phyloP scores from a whole-genome alignment of 2,329 filamentous ascomycete species.

The Botrytis pseudocinerea region DNA sequence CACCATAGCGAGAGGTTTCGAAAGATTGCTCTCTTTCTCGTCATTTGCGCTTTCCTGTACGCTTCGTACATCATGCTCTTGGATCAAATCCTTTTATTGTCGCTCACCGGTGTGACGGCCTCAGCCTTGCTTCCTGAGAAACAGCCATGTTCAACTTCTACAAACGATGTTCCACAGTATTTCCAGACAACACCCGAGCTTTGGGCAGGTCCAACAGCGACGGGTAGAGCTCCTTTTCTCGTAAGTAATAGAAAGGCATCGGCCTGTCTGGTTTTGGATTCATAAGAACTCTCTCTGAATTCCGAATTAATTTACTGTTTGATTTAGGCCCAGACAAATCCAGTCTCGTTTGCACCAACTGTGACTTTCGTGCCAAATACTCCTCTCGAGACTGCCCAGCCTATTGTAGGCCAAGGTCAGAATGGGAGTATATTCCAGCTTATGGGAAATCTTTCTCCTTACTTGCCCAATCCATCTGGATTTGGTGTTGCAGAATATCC shows the following conservation, averaged over 20 bases:
- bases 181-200: conserved; percentile 62
- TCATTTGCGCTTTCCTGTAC: conserved; percentile 24
- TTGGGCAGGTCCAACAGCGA: conserved; percentile 67
- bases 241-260: not conserved
- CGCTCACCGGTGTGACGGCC: conserved; percentile 18
- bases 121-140: conserved; percentile 11
- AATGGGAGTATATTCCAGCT: conserved; percentile 69
- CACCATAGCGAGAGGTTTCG: not conserved
- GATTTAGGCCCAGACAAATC: conserved; percentile 61
- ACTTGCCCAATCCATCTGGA: conserved; percentile 64
- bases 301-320: not conserved
- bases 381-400: conserved; percentile 69
- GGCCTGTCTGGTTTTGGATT: too few relatives aligned
- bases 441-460: conserved; percentile 70
- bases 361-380: conserved; percentile 66
- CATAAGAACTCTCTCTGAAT: not conserved
- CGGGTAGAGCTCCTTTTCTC: conserved; percentile 67
- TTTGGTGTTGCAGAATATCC: conserved; percentile 75
- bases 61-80: conserved; percentile 24
- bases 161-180: conserved; percentile 56
- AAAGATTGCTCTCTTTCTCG: conserved; percentile 17
- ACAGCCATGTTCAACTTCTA: conserved; percentile 6
- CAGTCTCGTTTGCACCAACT: conserved; percentile 59
- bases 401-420: conserved; percentile 60
- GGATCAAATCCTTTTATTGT: conserved; percentile 17